Conservation (phyloP, 495 filamentous ascomycete species). For the Penicillium mononematosum region DNA sequence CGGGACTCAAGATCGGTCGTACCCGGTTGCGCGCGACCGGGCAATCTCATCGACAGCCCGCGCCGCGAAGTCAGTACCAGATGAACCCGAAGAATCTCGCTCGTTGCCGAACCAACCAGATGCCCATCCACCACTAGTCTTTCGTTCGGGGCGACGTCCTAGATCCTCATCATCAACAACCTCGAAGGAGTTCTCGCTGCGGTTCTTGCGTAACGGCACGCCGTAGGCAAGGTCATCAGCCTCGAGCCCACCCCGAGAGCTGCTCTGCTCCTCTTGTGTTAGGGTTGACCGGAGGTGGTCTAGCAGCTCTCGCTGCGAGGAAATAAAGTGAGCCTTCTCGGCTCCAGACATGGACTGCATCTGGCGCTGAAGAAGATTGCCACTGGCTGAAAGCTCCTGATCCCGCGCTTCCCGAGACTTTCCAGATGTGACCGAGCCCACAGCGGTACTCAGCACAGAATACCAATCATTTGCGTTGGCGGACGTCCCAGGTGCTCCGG, state of each 20-base stretch:
- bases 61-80: constrained; percentile 33
- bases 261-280: constrained; percentile 64
- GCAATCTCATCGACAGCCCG: constrained; percentile 31
- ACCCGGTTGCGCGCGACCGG: constrained; percentile 18
- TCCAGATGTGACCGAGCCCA: constrained; percentile 49
- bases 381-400: constrained; percentile 55
- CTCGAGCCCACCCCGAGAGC: constrained; percentile 41
- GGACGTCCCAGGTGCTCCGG: constrained; percentile 18
- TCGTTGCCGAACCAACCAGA: constrained; percentile 42
- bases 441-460: constrained; percentile 61
- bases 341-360: constrained; percentile 54
- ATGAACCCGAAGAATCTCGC: constrained; percentile 30
- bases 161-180: constrained; percentile 73
- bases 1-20: constrained; percentile 25
- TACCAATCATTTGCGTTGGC: constrained; percentile 62
- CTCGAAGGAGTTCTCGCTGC: constrained; percentile 78
- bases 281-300: constrained; percentile 68
- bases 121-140: constrained; percentile 35
- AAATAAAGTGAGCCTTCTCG: constrained; percentile 68
- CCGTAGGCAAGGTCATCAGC: constrained; percentile 48
- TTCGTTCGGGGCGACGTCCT: constrained; percentile 25
- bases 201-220: constrained; percentile 62
- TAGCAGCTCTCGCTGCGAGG: constrained; percentile 70
- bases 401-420: constrained; percentile 50
- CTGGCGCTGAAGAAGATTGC: constrained; percentile 64